phyloP scores from a whole-genome alignment of 208 protist species.

The Crithidia brevicula region DNA sequence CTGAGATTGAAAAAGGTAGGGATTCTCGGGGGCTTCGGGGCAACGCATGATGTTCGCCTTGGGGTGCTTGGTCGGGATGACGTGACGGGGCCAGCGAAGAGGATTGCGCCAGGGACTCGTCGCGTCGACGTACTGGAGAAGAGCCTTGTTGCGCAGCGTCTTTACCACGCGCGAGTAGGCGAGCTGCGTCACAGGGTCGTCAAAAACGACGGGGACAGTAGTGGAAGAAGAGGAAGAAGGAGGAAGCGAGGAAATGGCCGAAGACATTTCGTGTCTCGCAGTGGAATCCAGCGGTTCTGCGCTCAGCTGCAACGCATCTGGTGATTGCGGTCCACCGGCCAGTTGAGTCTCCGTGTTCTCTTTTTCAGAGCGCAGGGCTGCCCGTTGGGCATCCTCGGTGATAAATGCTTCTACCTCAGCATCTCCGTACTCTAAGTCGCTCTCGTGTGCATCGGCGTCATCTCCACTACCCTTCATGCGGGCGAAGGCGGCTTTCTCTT shows the following conservation, averaged over 20 bases:
- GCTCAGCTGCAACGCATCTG: no score
- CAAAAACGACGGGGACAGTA: slow-evolving; percentile 15
- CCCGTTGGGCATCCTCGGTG: not conserved
- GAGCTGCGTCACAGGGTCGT: slow-evolving; percentile 33
- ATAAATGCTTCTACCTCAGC: slow-evolving; percentile 9
- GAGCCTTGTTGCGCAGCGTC: slow-evolving; percentile 53
- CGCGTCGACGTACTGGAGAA: slow-evolving; percentile 67
- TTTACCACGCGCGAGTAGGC: slow-evolving; percentile 64
- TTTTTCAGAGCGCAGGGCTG: no score
- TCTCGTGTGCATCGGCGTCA: not conserved
- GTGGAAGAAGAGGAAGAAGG: no score
- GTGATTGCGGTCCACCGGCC: no score
- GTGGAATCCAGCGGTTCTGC: no score
- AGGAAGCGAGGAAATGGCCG: not conserved
- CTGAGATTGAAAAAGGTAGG: slow-evolving; percentile 80
- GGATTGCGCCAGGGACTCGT: slow-evolving; percentile 92
- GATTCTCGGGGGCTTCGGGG: slow-evolving; percentile 81
- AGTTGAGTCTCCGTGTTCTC: no score
- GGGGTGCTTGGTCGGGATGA: slow-evolving; percentile 86
- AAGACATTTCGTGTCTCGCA: not conserved
- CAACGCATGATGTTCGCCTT: slow-evolving; percentile 90
- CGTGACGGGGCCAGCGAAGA: slow-evolving; percentile 73
- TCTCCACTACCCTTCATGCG: no score
- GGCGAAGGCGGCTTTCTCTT: no score
- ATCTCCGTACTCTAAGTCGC: slow-evolving; percentile 15